A percentile compares a stretch with the other conserved stretches of the same genome.
These are phyloP conservation scores for Darksidea phi DNA, from an alignment of 495 filamentous ascomycete genomes.

Conservation along the genomic window DNA sequence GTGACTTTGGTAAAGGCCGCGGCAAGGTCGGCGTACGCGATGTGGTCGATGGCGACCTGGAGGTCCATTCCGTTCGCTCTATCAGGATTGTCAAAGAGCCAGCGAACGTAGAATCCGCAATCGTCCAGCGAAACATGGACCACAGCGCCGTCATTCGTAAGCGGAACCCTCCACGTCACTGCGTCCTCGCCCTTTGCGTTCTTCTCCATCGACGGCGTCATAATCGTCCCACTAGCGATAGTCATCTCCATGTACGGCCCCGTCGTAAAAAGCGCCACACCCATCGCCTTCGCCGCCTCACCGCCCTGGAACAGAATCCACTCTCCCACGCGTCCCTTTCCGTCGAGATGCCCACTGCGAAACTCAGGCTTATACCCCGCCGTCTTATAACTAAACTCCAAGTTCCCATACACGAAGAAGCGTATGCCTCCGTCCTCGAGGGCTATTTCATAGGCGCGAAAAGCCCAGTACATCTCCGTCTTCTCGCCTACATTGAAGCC, in stretches of 20 bases:
- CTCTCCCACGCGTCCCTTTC: slow-evolving; percentile 36
- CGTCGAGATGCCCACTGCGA: slow-evolving; percentile 29
- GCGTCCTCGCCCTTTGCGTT: slow-evolving; percentile 36
- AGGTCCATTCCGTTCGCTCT: slow-evolving; percentile 53
- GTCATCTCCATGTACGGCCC: slow-evolving; percentile 35
- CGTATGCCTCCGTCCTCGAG: slow-evolving; percentile 17
- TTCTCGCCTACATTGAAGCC: slow-evolving; percentile 34
- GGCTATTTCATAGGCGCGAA: slow-evolving; percentile 30
- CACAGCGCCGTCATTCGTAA: slow-evolving; percentile 46
- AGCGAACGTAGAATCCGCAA: slow-evolving; percentile 53
- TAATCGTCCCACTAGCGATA: slow-evolving; percentile 42
- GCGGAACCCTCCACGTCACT: slow-evolving; percentile 49
- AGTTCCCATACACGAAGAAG: slow-evolving; percentile 35
- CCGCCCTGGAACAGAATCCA: slow-evolving; percentile 27
- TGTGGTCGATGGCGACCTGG: slow-evolving; percentile 51
- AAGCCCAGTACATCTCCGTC: slow-evolving; percentile 33
- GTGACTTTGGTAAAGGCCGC: slow-evolving; percentile 54
- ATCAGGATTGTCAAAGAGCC: slow-evolving; percentile 56
- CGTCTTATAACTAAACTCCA: slow-evolving; percentile 25
- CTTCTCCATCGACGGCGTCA: slow-evolving; percentile 43
- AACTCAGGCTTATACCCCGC: slow-evolving; percentile 15
- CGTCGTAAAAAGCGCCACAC: slow-evolving; percentile 32
- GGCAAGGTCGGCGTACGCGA: slow-evolving; percentile 50
- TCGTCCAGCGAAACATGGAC: slow-evolving; percentile 54
- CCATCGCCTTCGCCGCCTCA: slow-evolving; percentile 21